Percentiles rank a stretch among this genome's conserved stretches.
Evolutionary conservation across 345 rosid genomes (phyloP).

Genomic region (Arabidopsis arenosa): DNA sequence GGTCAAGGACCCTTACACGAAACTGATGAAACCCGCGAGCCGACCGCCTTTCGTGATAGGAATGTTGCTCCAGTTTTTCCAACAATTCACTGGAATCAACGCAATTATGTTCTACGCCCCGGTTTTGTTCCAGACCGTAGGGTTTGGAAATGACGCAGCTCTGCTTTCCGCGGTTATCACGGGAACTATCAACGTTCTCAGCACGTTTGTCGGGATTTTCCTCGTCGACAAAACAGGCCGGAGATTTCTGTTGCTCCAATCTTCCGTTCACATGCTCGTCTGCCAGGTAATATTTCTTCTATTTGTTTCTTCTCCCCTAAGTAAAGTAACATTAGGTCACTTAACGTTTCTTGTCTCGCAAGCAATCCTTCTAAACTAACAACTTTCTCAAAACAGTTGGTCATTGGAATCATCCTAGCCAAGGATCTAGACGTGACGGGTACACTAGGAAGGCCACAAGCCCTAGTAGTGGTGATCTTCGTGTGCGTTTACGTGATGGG

Average conservation of each 20-base stretch:
- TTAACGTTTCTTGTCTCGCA: background rate
- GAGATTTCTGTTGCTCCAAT: conserved; percentile 57
- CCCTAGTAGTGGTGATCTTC: conserved; percentile 40
- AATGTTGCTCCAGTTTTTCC: conserved; percentile 60
- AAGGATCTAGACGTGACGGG: conserved; percentile 37
- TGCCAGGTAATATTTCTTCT: conserved; percentile 37
- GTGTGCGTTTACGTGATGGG: conserved; percentile 56
- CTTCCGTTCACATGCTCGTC: conserved; percentile 50
- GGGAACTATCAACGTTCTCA: conserved; percentile 59
- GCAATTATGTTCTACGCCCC: conserved; percentile 64
- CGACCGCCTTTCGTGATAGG: conserved; percentile 60
- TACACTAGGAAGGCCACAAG: conserved; percentile 30
- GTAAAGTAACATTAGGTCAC: background rate
- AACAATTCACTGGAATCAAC: conserved; percentile 71
- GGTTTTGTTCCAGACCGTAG: conserved; percentile 68
- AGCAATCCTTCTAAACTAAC: background rate
- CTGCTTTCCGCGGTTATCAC: conserved; percentile 67
- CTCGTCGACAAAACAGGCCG: conserved; percentile 63
- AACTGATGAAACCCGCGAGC: conserved; percentile 53
- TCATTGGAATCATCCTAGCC: conserved; percentile 41
- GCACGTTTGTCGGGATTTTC: conserved; percentile 65
- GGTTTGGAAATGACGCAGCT: conserved; percentile 62
- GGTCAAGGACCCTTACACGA: conserved; percentile 57
- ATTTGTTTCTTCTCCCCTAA: background rate
- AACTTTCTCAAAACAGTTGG: conserved; percentile 23